phyloP scores from a whole-genome alignment of 1,284 basidiomycete species.

The Ceratorhiza oryzae-sativae region DNA sequence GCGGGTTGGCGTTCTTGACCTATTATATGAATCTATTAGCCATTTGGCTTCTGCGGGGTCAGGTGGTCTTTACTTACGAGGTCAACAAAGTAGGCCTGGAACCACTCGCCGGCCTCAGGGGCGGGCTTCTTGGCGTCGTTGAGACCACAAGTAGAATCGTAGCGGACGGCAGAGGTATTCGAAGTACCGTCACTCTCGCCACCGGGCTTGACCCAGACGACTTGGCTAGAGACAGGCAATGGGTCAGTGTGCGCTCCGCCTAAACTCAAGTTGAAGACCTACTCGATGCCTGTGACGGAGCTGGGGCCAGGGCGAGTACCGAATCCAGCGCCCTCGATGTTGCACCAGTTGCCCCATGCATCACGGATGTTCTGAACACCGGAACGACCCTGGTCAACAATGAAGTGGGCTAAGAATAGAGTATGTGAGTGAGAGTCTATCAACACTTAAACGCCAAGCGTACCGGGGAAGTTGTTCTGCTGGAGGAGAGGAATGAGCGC shows the following conservation, averaged over 20 bases:
- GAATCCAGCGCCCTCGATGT: slow-evolving; percentile 68
- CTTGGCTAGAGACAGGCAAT: slow-evolving; percentile 43
- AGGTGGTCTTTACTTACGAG: slow-evolving; percentile 23
- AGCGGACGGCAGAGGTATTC: slow-evolving; percentile 63
- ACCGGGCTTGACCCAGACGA: slow-evolving; percentile 74
- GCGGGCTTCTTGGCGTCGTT: slow-evolving; percentile 62
- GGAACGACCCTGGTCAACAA: slow-evolving; percentile 69
- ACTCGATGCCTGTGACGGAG: slow-evolving; percentile 50
- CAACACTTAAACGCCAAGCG: too few relatives aligned
- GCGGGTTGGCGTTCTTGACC: slow-evolving; percentile 62
- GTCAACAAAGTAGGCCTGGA: slow-evolving; percentile 50
- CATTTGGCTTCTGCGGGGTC: slow-evolving; percentile 59
- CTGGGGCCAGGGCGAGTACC: slow-evolving; percentile 63
- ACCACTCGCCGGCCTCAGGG: slow-evolving; percentile 69
- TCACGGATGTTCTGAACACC: slow-evolving; percentile 67
- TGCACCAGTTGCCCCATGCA: slow-evolving; percentile 66
- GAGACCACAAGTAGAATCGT: slow-evolving; percentile 61
- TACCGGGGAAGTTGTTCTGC: slow-evolving; percentile 61
- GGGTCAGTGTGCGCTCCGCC: background rate
- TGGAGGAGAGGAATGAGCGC: slow-evolving; percentile 60
- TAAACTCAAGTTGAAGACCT: slow-evolving; percentile 57
- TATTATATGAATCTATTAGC: slow-evolving; percentile 61
- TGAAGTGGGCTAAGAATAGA: slow-evolving; percentile 53
- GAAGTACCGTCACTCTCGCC: slow-evolving; percentile 71
- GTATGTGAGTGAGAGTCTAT: too few relatives aligned